Conservation (phyloP, 768 basidiomycete species). For the Gymnopilus dilepis region DNA sequence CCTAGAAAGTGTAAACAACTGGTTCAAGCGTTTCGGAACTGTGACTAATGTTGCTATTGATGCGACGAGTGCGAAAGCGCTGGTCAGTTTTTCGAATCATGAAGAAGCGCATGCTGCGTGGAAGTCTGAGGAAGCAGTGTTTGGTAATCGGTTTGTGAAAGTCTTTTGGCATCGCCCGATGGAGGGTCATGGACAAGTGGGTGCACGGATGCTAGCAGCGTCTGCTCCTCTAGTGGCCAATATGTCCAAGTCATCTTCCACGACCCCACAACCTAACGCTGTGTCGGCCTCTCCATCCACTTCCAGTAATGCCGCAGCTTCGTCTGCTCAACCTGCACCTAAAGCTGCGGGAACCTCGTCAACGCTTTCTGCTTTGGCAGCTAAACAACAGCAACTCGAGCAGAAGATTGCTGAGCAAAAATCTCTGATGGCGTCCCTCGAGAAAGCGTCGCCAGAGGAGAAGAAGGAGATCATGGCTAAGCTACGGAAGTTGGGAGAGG, state of each 20-base stretch:
- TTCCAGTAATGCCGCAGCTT: conserved; percentile 9
- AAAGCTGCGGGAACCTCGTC: conserved; percentile 42
- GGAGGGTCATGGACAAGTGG: conserved; percentile 86
- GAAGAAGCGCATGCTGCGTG: conserved; percentile 87
- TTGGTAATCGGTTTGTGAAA: conserved; percentile 93
- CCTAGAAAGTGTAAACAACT: conserved; percentile 77
- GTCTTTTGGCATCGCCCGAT: conserved; percentile 95
- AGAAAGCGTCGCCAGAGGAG: conserved; percentile 66
- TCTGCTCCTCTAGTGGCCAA: conserved; percentile 79
- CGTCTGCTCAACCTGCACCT: conserved; percentile 20
- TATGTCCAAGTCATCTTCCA: conserved; percentile 45
- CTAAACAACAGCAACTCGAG: conserved; percentile 77
- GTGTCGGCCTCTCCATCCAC: conserved; percentile 15
- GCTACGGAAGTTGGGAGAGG: conserved; percentile 77
- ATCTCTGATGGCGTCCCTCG: conserved; percentile 73
- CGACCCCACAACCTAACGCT: conserved; percentile 26
- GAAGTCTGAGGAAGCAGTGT: conserved; percentile 95
- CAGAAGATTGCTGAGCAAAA: conserved; percentile 91
- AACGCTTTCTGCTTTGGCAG: conserved; percentile 59
- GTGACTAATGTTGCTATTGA: conserved; percentile 94
- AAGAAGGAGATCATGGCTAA: conserved; percentile 82
- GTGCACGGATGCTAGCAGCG: conserved; percentile 79
- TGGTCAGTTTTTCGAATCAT: conserved; percentile 87
- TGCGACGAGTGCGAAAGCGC: conserved; percentile 69
- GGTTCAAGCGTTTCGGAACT: conserved; percentile 92